Evolutionary conservation across 805 yeast species (phyloP).

Genomic region (Candida dajiaensis): DNA sequence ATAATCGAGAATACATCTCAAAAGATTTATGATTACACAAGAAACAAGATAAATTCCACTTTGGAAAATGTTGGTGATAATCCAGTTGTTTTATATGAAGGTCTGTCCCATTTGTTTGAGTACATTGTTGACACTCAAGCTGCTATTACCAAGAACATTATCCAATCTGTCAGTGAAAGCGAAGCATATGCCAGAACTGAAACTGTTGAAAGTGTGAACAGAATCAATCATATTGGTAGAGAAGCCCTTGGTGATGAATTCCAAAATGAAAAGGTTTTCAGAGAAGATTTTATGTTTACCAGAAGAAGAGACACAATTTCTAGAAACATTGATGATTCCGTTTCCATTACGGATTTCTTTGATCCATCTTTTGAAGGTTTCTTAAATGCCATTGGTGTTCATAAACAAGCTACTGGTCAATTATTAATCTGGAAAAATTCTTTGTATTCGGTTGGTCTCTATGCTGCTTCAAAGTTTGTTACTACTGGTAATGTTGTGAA

Average conservation of each 20-base stretch:
- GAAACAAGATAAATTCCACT: constrained; percentile 43
- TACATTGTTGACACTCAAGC: constrained; percentile 68
- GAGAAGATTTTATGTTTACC: constrained; percentile 77
- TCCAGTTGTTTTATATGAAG: constrained; percentile 51
- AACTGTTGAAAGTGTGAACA: constrained; percentile 56
- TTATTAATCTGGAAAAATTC: constrained; percentile 26
- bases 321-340: constrained; percentile 50
- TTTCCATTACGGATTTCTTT: constrained; percentile 68
- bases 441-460: constrained; percentile 24
- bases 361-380: constrained; percentile 69
- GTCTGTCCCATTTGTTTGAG: constrained; percentile 56
- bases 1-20: constrained; percentile 57
- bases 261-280: constrained; percentile 52
- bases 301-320: constrained; percentile 58
- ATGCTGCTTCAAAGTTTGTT: constrained; percentile 23
- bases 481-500: constrained; percentile 34
- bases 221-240: constrained; percentile 58
- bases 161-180: constrained; percentile 53
- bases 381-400: constrained; percentile 24
- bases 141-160: constrained; percentile 59
- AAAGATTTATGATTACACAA: constrained; percentile 56
- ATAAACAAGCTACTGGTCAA: constrained; percentile 23
- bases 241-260: constrained; percentile 57
- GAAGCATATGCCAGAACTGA: constrained; percentile 63
- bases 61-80: constrained; percentile 44